phyloP scores from a whole-genome alignment of 805 yeast genomes.

The Wickerhamiella australiensis region DNA sequence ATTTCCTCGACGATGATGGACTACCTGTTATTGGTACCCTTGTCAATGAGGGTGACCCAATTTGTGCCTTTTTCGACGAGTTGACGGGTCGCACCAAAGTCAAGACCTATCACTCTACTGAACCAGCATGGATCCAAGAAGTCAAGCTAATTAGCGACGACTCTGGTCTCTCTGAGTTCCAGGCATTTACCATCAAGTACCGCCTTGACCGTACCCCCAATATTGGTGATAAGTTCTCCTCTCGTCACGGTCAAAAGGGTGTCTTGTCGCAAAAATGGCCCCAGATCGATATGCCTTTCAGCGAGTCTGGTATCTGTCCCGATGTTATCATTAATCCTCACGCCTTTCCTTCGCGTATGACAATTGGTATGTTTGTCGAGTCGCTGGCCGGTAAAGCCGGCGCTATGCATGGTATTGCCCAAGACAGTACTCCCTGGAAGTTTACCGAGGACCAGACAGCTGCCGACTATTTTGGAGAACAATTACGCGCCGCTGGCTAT shows the following conservation, averaged over 20 bases:
- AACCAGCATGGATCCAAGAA: slow-evolving; percentile 90
- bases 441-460: slow-evolving; percentile 89
- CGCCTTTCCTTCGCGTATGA: slow-evolving; percentile 99
- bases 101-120: slow-evolving; percentile 85
- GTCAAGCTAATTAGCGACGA: slow-evolving; percentile 88
- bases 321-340: slow-evolving; percentile 97
- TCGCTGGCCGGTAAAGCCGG: slow-evolving; percentile 98
- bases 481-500: slow-evolving; percentile 74
- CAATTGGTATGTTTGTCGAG: slow-evolving; percentile 99
- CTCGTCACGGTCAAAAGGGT: slow-evolving; percentile 98
- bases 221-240: slow-evolving; percentile 95
- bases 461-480: slow-evolving; percentile 95
- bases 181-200: slow-evolving; percentile 73
- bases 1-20: slow-evolving; percentile 82
- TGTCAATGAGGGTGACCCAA: slow-evolving; percentile 92
- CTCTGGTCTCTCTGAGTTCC: slow-evolving; percentile 61
- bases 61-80: slow-evolving; percentile 86
- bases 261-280: slow-evolving; percentile 99
- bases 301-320: slow-evolving; percentile 93
- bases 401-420: slow-evolving; percentile 93
- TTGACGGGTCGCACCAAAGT: slow-evolving; percentile 80
- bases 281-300: slow-evolving; percentile 89
- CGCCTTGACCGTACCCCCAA: slow-evolving; percentile 84
- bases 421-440: slow-evolving; percentile 94
- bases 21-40: slow-evolving; percentile 78